Conservation (phyloP, 768 basidiomycete species). For the Nevesoporus exiguus region DNA sequence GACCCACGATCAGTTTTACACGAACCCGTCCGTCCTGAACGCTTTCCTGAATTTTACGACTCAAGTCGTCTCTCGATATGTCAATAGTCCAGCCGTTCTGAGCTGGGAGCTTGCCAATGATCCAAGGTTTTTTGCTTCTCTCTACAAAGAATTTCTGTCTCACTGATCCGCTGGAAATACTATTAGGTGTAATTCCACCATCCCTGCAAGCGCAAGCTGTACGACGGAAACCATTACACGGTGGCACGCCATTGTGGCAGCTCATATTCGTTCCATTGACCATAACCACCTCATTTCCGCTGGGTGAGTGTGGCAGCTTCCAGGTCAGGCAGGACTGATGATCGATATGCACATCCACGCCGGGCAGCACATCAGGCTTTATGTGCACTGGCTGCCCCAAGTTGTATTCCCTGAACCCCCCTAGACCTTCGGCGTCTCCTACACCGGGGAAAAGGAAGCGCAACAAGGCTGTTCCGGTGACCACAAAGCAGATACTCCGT, state of each 20-base stretch:
- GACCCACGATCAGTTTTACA: conserved; percentile 59
- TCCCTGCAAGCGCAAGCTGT: conserved; percentile 42
- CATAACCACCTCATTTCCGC: conserved; percentile 63
- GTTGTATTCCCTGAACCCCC: conserved; percentile 39
- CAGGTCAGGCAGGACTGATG: not conserved
- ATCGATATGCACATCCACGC: not conserved
- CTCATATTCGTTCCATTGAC: conserved; percentile 46
- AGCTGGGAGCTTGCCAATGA: conserved; percentile 66
- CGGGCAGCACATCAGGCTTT: conserved; percentile 53
- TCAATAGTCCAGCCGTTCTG: conserved; percentile 50
- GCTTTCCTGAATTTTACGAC: conserved; percentile 58
- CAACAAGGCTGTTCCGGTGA: conserved; percentile 39
- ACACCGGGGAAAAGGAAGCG: conserved; percentile 38
- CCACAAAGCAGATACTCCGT: conserved; percentile 44
- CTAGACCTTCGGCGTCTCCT: conserved; percentile 40
- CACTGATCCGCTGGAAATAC: conserved; percentile 2
- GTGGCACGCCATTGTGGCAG: conserved; percentile 51
- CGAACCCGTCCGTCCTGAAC: conserved; percentile 43
- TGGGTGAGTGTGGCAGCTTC: conserved; percentile 42
- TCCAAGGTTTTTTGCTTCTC: conserved; percentile 41
- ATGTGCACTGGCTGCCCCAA: conserved; percentile 56
- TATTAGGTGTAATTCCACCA: conserved; percentile 55
- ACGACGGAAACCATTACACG: conserved; percentile 49
- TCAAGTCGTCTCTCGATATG: conserved; percentile 54
- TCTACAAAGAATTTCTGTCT: not conserved